Conservation (phyloP, 2,329 filamentous ascomycete species). For the Fusarium tuaranense region DNA sequence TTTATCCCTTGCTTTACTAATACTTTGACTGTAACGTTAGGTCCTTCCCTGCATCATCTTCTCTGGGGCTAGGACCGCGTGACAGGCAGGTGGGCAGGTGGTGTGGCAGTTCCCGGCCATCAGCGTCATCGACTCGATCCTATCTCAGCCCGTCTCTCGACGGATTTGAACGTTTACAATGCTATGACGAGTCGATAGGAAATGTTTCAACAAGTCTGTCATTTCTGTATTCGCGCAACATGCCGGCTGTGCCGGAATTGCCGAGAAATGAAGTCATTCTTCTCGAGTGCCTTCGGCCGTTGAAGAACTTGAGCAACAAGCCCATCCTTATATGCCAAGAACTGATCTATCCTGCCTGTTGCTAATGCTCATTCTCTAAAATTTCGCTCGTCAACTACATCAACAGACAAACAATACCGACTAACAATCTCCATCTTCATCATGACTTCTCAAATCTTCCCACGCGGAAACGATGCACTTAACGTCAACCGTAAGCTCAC, state of each 20-base stretch:
- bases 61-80: too few species aligned
- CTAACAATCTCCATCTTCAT: not conserved
- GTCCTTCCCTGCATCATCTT: too few species aligned
- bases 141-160: not conserved
- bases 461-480: slow-evolving; percentile 14
- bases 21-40: too few species aligned
- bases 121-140: not conserved
- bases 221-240: not conserved
- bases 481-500: slow-evolving; percentile 19
- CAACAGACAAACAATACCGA: not conserved
- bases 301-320: not conserved
- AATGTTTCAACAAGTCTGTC: not conserved
- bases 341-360: not conserved
- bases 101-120: not conserved
- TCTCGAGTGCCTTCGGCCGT: not conserved
- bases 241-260: not conserved
- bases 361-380: not conserved
- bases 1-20: too few species aligned
- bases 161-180: not conserved
- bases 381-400: not conserved
- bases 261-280: not conserved
- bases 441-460: slow-evolving; percentile 10
- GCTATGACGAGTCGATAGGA: not conserved
- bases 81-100: not conserved
- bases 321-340: not conserved